Evolutionary conservation across 495 filamentous ascomycete genomes (phyloP), one percentile per base, ranked within the genome.

Genomic region (Tirmania nivea): DNA sequence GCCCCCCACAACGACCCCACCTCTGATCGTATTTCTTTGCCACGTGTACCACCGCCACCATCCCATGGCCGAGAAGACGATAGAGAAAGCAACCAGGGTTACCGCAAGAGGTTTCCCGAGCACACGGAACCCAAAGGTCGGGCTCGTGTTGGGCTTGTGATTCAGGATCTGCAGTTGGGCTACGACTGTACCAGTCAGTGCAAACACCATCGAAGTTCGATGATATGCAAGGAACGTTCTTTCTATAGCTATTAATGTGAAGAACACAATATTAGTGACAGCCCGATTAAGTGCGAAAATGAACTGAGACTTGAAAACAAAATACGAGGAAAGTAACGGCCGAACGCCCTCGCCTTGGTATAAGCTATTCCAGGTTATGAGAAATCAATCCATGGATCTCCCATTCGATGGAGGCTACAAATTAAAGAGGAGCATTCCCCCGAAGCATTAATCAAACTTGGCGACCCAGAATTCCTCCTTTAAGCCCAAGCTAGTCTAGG

Each of bases 201-300:
- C 74, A 20, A 89, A 68, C 8, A 76, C 69, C 21, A 82, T 65
- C 0, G 81, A 83, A 8, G 83, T 86, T 51, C 83, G 78, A 45
- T 86, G 71, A 66, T 87, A 88, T 50, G 72, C 78, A 48, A 89
- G 77, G 63, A 82, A 89, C 35, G 83, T 90, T 54, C 83, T 71
- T 66, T 90, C 82, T 25, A 86, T 71, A 34, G 84, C 85, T 88
- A 62, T 49, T 50, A 59, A 20, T 34, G 47, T 48, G 21, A 31
- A 52, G 48, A 51, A 9, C 35, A 17, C 20, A 47, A 35, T 0
- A 49, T 12, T 20, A 19, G 34, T 12, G 19, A 12, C 2, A 7
- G n/a, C 3, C 25, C 7, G 25, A 25, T 31, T 7, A 31, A 31
- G 50, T 7, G n/a, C 8, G 31, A 21, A 20, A 10, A 55, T 10